These are phyloP conservation scores for Colletotrichum gloeosporioides DNA, from an alignment of 2,329 filamentous ascomycete genomes.

Conservation along the genomic window DNA sequence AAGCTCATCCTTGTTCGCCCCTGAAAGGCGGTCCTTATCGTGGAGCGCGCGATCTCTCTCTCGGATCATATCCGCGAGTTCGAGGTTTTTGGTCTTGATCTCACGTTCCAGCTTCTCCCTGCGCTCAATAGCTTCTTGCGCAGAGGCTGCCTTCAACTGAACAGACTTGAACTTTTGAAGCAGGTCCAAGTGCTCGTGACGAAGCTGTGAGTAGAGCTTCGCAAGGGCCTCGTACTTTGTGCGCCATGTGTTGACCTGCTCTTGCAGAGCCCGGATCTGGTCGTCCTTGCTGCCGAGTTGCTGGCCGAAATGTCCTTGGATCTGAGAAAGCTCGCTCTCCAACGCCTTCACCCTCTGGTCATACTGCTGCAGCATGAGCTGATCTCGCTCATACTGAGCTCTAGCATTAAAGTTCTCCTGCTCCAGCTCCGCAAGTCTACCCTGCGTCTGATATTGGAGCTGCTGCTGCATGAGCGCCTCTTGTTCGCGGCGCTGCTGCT, in stretches of 20 bases:
- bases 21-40: constrained; percentile 86
- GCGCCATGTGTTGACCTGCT: constrained; percentile 97
- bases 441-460: constrained; percentile 91
- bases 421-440: constrained; percentile 93
- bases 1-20: constrained; percentile 88
- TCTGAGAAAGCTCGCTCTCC: constrained; percentile 83
- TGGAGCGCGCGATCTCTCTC: constrained; percentile 93
- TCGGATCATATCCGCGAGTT: constrained; percentile 97
- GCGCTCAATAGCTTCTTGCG: constrained; percentile 93
- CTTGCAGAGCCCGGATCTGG: constrained; percentile 89
- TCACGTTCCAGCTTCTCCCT: constrained; percentile 96
- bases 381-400: constrained; percentile 95
- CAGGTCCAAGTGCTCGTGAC: constrained; percentile 92
- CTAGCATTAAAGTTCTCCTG: constrained; percentile 93
- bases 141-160: constrained; percentile 94
- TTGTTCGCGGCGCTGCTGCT: constrained; percentile 90
- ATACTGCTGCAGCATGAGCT: constrained; percentile 96
- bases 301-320: constrained; percentile 83
- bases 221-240: constrained; percentile 96
- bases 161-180: constrained; percentile 96
- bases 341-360: constrained; percentile 93
- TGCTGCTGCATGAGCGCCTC: constrained; percentile 90
- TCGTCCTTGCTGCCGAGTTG: constrained; percentile 92
- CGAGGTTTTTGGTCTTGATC: constrained; percentile 99
- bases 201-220: constrained; percentile 95